Evolutionary conservation across 805 yeast species (phyloP).

Genomic region (Hanseniaspora hatyaiensis): DNA sequence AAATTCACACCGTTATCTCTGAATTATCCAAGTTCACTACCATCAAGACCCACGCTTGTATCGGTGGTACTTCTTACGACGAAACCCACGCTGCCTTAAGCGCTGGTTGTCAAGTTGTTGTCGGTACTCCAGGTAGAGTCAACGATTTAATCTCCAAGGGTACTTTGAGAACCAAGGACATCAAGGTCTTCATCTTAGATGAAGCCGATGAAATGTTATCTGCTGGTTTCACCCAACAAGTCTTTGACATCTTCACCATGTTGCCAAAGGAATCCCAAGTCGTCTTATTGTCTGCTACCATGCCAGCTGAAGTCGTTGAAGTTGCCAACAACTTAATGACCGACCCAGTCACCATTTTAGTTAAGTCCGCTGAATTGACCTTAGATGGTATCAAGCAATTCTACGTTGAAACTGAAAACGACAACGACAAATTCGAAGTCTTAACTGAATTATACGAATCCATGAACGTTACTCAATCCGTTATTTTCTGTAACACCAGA

Average conservation of each 20-base stretch:
- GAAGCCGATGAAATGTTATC: slow-evolving; percentile 95
- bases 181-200: slow-evolving; percentile 90
- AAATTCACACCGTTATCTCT: slow-evolving; percentile 86
- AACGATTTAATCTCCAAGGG: slow-evolving; percentile 90
- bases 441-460: slow-evolving; percentile 91
- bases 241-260: slow-evolving; percentile 76
- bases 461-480: slow-evolving; percentile 91
- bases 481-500: slow-evolving; percentile 94
- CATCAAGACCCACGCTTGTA: slow-evolving; percentile 87
- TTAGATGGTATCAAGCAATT: slow-evolving; percentile 91
- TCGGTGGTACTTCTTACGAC: slow-evolving; percentile 87
- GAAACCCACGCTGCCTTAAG: slow-evolving; percentile 78
- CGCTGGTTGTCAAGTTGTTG: slow-evolving; percentile 83
- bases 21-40: slow-evolving; percentile 85
- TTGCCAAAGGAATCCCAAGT: slow-evolving; percentile 82
- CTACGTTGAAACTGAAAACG: slow-evolving; percentile 81
- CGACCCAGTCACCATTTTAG: slow-evolving; percentile 87
- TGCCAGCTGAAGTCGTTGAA: slow-evolving; percentile 82
- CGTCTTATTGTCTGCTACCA: slow-evolving; percentile 87
- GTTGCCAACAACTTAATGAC: slow-evolving; percentile 86
- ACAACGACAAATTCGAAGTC: slow-evolving; percentile 88
- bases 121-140: slow-evolving; percentile 98
- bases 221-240: slow-evolving; percentile 85
- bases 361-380: slow-evolving; percentile 86
- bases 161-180: slow-evolving; percentile 63